phyloP scores from a whole-genome alignment of 805 yeast species.

The Metschnikowia chrysomelidarum region DNA sequence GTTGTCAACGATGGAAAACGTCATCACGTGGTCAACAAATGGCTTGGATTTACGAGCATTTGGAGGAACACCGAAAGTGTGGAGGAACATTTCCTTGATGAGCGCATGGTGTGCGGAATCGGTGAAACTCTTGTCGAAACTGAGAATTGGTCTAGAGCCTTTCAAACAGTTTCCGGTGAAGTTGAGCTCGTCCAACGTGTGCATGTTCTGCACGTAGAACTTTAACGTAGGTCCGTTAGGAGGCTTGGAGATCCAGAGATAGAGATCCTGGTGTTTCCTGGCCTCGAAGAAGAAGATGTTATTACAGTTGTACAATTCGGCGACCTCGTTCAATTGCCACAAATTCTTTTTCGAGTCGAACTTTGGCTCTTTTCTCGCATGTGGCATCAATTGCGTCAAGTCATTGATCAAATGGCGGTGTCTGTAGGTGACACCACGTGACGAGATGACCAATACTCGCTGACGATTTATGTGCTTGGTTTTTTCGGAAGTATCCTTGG shows the following conservation, averaged over 20 bases:
- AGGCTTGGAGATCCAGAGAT: conserved; percentile 92
- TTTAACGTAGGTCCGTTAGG: conserved; percentile 98
- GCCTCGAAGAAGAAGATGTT: conserved; percentile 92
- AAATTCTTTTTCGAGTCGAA: conserved; percentile 89
- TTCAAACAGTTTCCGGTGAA: conserved; percentile 95
- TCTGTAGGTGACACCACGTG: conserved; percentile 92
- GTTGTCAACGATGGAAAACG: conserved; percentile 88
- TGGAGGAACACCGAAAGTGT: conserved; percentile 92
- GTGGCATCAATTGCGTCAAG: conserved; percentile 77
- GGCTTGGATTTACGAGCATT: conserved; percentile 90
- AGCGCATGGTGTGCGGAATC: conserved; percentile 64
- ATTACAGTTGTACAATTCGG: conserved; percentile 96
- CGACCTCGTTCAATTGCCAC: conserved; percentile 88
- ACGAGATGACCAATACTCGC: conserved; percentile 82
- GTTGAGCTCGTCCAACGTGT: conserved; percentile 92
- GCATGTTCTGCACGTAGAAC: conserved; percentile 91
- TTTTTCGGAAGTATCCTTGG: conserved; percentile 47
- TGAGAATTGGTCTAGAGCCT: conserved; percentile 91
- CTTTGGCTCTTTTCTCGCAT: conserved; percentile 94
- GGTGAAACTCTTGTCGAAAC: conserved; percentile 78
- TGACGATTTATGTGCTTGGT: conserved; percentile 77
- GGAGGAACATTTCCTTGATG: conserved; percentile 79
- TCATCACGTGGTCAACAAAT: conserved; percentile 91
- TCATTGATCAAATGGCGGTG: conserved; percentile 93
- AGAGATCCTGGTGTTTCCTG: conserved; percentile 92